Evolutionary conservation across 139 green algal genomes (phyloP), one percentile per base, ranked within the genome.

Genomic region (Mychonastes homosphaera): DNA sequence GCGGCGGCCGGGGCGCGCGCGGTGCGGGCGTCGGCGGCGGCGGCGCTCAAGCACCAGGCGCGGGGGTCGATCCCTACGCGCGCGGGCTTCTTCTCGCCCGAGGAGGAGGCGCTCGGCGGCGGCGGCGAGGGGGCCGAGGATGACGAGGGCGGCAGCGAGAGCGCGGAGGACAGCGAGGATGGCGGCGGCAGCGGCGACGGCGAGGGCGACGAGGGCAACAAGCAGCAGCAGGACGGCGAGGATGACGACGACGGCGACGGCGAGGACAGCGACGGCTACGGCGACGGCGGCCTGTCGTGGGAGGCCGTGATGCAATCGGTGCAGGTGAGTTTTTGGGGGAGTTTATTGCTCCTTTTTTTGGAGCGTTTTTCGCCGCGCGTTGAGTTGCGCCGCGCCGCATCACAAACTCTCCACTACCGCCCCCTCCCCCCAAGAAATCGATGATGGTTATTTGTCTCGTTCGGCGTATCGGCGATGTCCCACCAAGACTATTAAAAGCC

Each of bases 221-320:
- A 62, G 32, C n/a, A 32, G 2, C 48, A 46, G 35, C 49, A n/a
- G 45, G 13, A 9, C 0, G 27, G 16, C 1, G 47, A 54, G 19
- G 56, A 77, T 27, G 55, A 7, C 50, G 54, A 74, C 30, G 43
- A 63, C 28, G 33, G 21, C 6, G 55, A 21, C 27, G 23, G 70
- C 21, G 72, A 79, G 44, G 85, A 88, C 2, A 84, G 75, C 55
- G 82, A 83, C 33, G 85, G 85, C 3, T 90, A 92, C 45, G 82
- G 82, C 19, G 78, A 86, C 1, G 70, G 61, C 2, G 88, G 79
- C 7, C 79, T 96, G 16, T 86, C 73, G 0, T 96, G 85, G 85
- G 87, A 96, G 70, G 85, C 85, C 7, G 84, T 96, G 10, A 75
- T 96, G 71, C 61, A 65, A 3, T 60, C 53, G 26, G 57, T 94